Evolutionary conservation across 208 protist species (phyloP).

Genomic region (Wallacemonas sp.): DNA sequence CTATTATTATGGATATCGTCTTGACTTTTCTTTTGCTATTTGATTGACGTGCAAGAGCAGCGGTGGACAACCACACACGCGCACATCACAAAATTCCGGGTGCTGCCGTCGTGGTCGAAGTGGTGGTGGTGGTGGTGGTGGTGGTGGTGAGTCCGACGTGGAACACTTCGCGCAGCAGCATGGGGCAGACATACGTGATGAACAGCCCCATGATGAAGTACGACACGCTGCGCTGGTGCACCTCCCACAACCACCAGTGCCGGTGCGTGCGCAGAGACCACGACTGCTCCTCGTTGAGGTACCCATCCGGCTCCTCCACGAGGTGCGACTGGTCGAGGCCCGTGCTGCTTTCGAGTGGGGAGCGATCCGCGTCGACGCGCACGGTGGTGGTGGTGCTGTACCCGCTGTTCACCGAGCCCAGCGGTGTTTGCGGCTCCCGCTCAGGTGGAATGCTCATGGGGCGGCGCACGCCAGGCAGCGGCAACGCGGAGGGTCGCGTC

Average conservation of each 20-base stretch:
- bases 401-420: background rate
- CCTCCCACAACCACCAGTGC: constrained; percentile 81
- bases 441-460: background rate
- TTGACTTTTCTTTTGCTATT: too few species aligned
- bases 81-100: too few species aligned
- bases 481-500: background rate
- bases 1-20: too few species aligned
- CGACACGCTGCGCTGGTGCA: constrained; percentile 48
- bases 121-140: too few species aligned
- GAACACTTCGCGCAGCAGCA: constrained; percentile 41
- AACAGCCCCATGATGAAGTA: constrained; percentile 55
- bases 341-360: too few species aligned
- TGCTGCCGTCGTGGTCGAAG: too few species aligned
- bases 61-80: too few species aligned
- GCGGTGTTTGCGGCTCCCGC: background rate
- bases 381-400: background rate
- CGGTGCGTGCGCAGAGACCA: constrained; percentile 65
- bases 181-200: constrained; percentile 40
- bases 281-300: constrained; percentile 35
- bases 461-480: constrained; percentile 6
- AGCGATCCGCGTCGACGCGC: constrained; percentile 7
- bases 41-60: too few species aligned
- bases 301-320: constrained; percentile 38
- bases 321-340: background rate
- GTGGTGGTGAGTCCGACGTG: constrained; percentile 5